Base-by-base conservation (phyloP, 192 early-diverging fungal genomes). In the Coemansia sp. region DNA sequence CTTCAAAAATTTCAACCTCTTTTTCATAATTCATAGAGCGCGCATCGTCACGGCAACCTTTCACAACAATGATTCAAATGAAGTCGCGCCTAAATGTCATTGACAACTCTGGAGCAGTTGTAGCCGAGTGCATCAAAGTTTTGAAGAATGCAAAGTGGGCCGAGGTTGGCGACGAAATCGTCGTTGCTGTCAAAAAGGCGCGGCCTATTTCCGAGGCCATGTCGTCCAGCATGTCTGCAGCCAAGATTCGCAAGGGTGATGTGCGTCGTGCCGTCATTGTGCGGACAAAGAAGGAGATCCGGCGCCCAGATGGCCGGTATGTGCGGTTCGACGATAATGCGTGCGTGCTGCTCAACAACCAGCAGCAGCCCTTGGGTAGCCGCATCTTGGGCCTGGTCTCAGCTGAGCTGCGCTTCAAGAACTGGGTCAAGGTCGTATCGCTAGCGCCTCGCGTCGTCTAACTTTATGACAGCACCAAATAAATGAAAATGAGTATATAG, bases 291-390 rank as follows among this genome's bases (percentile, higher is more conserved):
- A 95, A 94, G 82, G 93, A 94, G 76, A 91, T 92, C 62, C 76
- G 90, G 36, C 89, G 97, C 42, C 90, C 91, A 17, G 97, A 99
- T 67, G 97, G 97, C 60, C 90, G 91, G 55, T 94, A 91, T 62
- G 88, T 96, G 55, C 88, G 90, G 36, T 99, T 99, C 71, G 97
- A 99, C 69, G 97, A 99, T 76, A 99, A 99, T 74, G 97, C 97
- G 15, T 93, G 91, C 66, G 91, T 99, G 66, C 87, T 99, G 70
- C 86, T 99, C 65, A 97, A 94, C 81, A 93, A 96, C 77, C 89
- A 93, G 80, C 90, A 90, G 44, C 94, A 97, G 75, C 97, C 97
- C 48, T 83, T 99, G 38, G 97, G 95, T 36, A 97, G 93, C 68
- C 87, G 97, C 71, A 90, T 99, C 27, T 75, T 98, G 41, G 97